Evolutionary conservation across 73 alveolate species (phyloP), one percentile per base, ranked within the genome.

Genomic region (Paramecium tetraurelia): DNA sequence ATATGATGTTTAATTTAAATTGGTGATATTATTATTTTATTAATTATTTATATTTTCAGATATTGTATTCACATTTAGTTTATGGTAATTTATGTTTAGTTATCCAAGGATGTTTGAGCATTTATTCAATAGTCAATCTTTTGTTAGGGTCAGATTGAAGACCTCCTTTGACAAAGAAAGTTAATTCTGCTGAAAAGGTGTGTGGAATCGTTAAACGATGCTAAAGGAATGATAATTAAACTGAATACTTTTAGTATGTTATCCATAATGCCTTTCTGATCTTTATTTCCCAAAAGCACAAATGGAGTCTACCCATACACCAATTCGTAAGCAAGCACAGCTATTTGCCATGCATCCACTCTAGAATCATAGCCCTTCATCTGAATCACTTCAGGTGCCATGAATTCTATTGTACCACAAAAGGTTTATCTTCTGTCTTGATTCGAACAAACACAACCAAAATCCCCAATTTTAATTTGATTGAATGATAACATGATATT

Each of bases 321-420:
- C 76, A 90, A 75, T 84, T 90, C 95, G 85, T 90, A 90, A 14
- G 89, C 84, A 86, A 90, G 83, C 18, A 58, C 53, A 10, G 93
- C 95, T 31, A 84, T 63, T 75, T 69, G 36, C 95, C 95, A 90
- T 29, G 93, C 72, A 84, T 90, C 95, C 8, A 90, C 93, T 14
- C 63, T 46, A 89, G 89, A 94, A 85, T 88, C 94, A 94, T 96
- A 94, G 77, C 96, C 96, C 44, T 95, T 95, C 59, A 92, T 92
- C 77, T 96, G 93, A 40, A 96, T 95, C 75, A 96, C 95, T 89
- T 96, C 98, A 3, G 98, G 98, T 20, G 98, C 96, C 96, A 96
- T 92, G 57, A 94, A 96, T 71, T 96, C 98, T 36, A 92, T 93
- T 3, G 97, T 94, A 8, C 98, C 98, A 58, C 98, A 95, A 71